Conservation (phyloP, 352 stramenopile species). For the Phytophthora europaea region DNA sequence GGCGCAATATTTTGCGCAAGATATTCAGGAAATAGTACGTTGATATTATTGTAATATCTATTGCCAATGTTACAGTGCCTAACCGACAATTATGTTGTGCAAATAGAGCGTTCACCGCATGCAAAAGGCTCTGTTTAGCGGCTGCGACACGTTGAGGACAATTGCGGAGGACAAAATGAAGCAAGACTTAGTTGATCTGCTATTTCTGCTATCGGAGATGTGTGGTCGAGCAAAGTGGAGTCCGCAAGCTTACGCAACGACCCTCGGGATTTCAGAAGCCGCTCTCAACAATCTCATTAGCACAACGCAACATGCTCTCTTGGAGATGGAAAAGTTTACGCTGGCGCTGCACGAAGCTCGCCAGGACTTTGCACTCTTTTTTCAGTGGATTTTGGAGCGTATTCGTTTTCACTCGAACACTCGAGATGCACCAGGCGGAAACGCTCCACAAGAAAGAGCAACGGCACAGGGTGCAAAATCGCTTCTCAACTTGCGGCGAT, state of each 20-base stretch:
- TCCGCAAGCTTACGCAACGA: conserved; percentile 29
- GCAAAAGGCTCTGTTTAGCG: conserved; percentile 58
- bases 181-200: conserved; percentile 40
- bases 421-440: conserved; percentile 1
- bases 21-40: conserved; percentile 85
- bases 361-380: conserved; percentile 71
- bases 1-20: conserved; percentile 83
- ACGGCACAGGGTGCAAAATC: conserved; percentile 43
- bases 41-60: neutral
- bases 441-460: neutral
- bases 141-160: conserved; percentile 46
- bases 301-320: conserved; percentile 43
- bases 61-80: neutral
- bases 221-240: conserved; percentile 66
- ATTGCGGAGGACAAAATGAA: conserved; percentile 56
- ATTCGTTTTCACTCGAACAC: conserved; percentile 73
- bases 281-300: conserved; percentile 51
- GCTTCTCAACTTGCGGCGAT: conserved; percentile 62
- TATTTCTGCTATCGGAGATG: conserved; percentile 67
- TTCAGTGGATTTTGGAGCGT: conserved; percentile 70
- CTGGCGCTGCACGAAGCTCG: conserved; percentile 61
- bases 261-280: conserved; percentile 48
- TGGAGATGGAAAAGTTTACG: conserved; percentile 56
- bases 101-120: conserved; percentile 69
- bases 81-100: neutral